These are phyloP conservation scores for Hanseniaspora opuntiae DNA, from an alignment of 805 yeast genomes.

Conservation along the genomic window DNA sequence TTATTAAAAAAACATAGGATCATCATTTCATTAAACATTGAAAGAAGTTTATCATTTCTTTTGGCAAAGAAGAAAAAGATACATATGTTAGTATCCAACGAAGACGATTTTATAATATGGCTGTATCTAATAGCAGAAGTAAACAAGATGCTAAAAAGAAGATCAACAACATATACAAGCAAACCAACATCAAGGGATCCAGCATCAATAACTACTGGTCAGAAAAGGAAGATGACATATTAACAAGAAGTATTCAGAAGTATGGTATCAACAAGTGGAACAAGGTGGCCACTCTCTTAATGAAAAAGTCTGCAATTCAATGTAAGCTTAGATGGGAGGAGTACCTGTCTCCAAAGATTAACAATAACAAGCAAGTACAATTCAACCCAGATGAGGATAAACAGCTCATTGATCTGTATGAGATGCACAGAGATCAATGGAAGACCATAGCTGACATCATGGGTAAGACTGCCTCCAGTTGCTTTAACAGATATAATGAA, in stretches of 20 bases:
- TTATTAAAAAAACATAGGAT: too few relatives aligned
- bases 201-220: slow-evolving; percentile 48
- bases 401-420: slow-evolving; percentile 49
- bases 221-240: slow-evolving; percentile 66
- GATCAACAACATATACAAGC: slow-evolving; percentile 3
- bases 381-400: slow-evolving; percentile 45
- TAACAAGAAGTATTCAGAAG: slow-evolving; percentile 81
- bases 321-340: slow-evolving; percentile 89
- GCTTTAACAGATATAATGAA: slow-evolving; percentile 71
- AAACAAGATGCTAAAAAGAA: neutral
- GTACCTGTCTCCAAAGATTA: slow-evolving; percentile 60
- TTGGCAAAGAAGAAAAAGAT: neutral
- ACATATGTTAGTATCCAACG: neutral
- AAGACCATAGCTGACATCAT: slow-evolving; percentile 69
- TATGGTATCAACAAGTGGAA: slow-evolving; percentile 94
- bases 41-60: too few relatives aligned
- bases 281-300: slow-evolving; percentile 71
- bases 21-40: too few relatives aligned
- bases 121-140: neutral
- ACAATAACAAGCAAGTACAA: slow-evolving; percentile 29
- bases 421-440: slow-evolving; percentile 85
- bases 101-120: neutral
- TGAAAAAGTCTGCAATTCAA: slow-evolving; percentile 78
- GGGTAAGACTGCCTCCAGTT: slow-evolving; percentile 75
- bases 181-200: slow-evolving; percentile 48